Conservation (phyloP, 129 eudicot species). For the Tagetes patula region DNA sequence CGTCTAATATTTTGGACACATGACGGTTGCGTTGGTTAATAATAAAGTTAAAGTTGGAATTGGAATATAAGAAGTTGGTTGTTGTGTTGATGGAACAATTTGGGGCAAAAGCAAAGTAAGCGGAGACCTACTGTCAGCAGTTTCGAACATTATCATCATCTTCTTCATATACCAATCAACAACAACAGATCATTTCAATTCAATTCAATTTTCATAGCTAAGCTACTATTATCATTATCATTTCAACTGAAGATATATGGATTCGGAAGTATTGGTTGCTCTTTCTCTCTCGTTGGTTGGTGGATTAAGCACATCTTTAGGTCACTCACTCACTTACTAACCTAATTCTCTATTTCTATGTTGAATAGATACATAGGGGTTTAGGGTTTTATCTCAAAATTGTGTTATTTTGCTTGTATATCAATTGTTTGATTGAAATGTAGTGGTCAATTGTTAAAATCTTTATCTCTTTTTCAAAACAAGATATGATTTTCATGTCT, state of each 20-base stretch:
- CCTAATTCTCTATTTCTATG: background rate
- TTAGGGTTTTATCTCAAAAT: slow-evolving; percentile 21
- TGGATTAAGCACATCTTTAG: slow-evolving; percentile 89
- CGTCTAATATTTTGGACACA: background rate
- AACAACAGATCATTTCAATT: background rate
- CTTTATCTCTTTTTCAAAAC: background rate
- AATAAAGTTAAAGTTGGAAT: background rate
- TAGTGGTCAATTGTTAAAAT: background rate
- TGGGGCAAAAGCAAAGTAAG: slow-evolving; percentile 25
- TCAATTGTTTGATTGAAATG: slow-evolving; percentile 3
- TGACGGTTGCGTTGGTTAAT: slow-evolving; percentile 27
- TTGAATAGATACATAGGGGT: slow-evolving; percentile 17
- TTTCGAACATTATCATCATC: slow-evolving; percentile 33
- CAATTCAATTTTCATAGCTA: slow-evolving; percentile 5
- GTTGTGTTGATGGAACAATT: slow-evolving; percentile 5
- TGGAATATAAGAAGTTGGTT: slow-evolving; percentile 22
- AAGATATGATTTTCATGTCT: slow-evolving; percentile 18
- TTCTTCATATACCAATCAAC: slow-evolving; percentile 6
- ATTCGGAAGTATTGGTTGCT: slow-evolving; percentile 87
- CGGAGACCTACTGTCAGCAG: slow-evolving; percentile 31
- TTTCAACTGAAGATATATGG: slow-evolving; percentile 34
- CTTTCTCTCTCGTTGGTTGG: slow-evolving; percentile 86
- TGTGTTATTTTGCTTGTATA: background rate
- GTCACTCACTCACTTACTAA: slow-evolving; percentile 38
- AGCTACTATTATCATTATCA: no score